Base-by-base conservation (phyloP, 1,139 yeast species). In the Protomyces gravidus region DNA sequence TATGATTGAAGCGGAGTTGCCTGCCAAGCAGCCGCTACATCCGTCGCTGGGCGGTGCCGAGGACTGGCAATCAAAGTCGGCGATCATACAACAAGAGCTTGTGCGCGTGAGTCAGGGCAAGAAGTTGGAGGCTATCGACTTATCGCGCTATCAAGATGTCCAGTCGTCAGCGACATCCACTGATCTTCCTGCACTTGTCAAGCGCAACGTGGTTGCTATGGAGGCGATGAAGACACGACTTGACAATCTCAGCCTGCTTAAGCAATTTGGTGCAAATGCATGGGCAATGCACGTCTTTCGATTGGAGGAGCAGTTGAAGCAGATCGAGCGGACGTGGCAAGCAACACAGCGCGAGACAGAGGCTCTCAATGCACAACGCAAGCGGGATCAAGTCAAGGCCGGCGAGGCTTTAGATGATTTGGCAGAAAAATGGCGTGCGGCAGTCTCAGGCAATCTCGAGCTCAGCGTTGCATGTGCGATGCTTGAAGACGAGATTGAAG, bases 401-500 rank as follows among this genome's bases (percentile, higher is more conserved):
- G 55, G 36, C 17, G 62, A 27, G 42, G 19, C 5, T 5, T 19
- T 46, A n/a, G 50, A 39, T 9, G 27, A 33, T 33, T 33, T 50
- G 15, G 21, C 30, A n/a, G 58, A 33, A 30, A 23, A 17, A 11
- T 51, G 50, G 61, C 19, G 53, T 21, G 25, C 28, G 28, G n/a
- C 40, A 27, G 28, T 59, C 32, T 50, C 55, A n/a, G 42, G 55
- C 11, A 50, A 47, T 47, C 52, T 53, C 36, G 55, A 55, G 50
- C 36, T 40, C 17, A 42, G 32, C 30, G 62, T 39, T 27, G 62
- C 46, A 19, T 36, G 21, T 27, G 60, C 49, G 15, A 51, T 55
- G 28, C 49, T 48, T 26, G 50, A 26, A 42, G 45, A 28, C 7
- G 50, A 53, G 40, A 15, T 55, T 26, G 47, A 45, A 9, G 53